phyloP scores from a whole-genome alignment of 73 alveolate species.

The Tetrahymena elliotti region DNA sequence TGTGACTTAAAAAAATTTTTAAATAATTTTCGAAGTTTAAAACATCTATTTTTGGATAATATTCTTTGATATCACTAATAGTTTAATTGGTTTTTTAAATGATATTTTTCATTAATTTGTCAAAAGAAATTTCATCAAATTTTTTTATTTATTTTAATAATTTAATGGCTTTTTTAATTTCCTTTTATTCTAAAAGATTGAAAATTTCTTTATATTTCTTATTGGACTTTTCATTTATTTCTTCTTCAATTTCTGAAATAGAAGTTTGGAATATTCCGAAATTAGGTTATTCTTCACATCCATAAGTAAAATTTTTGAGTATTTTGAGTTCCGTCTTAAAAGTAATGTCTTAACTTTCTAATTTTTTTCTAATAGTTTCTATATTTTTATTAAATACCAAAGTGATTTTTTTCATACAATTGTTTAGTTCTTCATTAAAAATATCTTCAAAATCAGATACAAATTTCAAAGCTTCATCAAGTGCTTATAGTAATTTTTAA shows the following conservation, averaged over 20 bases:
- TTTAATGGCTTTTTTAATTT: background rate
- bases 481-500: background rate
- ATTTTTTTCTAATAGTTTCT: too few species aligned
- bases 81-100: background rate
- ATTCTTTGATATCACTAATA: background rate
- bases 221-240: background rate
- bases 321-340: background rate
- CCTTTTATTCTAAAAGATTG: background rate
- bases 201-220: background rate
- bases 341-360: background rate
- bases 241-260: background rate
- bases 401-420: too few species aligned
- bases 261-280: too few species aligned
- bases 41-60: background rate
- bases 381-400: too few species aligned
- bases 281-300: background rate
- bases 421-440: background rate
- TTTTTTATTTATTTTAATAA: too few species aligned
- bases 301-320: too few species aligned
- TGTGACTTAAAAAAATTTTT: too few species aligned
- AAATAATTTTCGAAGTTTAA: background rate
- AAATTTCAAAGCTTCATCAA: background rate
- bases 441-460: background rate
- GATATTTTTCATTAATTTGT: too few species aligned
- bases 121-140: background rate